phyloP scores from a whole-genome alignment of 345 rosid species.

The Chamaenerion angustifolium region DNA sequence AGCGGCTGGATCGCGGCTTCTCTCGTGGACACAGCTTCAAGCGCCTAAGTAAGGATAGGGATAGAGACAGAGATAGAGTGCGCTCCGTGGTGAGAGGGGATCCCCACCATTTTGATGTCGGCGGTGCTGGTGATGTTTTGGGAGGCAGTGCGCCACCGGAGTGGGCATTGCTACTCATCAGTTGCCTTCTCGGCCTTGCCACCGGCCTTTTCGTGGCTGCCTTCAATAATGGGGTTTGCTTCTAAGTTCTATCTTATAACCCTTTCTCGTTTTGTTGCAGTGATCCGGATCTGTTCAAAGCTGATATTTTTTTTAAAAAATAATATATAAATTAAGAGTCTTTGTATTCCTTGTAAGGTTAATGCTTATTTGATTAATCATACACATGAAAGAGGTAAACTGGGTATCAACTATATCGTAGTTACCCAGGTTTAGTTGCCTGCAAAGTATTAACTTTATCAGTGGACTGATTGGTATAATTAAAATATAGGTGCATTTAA shows the following conservation, averaged over 20 bases:
- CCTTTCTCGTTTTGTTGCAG: not conserved
- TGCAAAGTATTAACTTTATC: too few species aligned
- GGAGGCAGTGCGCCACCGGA: slow-evolving; percentile 86
- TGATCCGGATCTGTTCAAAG: slow-evolving; percentile 4
- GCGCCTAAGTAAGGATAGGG: slow-evolving; percentile 23
- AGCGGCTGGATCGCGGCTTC: slow-evolving; percentile 48
- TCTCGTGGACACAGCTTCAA: slow-evolving; percentile 42
- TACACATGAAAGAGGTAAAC: too few species aligned
- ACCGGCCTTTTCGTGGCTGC: slow-evolving; percentile 90
- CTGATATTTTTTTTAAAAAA: too few species aligned
- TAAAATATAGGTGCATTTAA: slow-evolving; percentile 50
- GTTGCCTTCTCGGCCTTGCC: slow-evolving; percentile 85
- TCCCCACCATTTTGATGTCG: slow-evolving; percentile 9
- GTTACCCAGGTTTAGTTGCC: too few species aligned
- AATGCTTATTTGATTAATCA: too few species aligned
- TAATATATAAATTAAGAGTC: too few species aligned
- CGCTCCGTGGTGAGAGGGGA: slow-evolving; percentile 7
- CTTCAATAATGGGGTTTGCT: slow-evolving; percentile 67
- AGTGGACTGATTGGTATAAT: too few species aligned
- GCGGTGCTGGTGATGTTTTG: slow-evolving; percentile 29
- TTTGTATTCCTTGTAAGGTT: too few species aligned
- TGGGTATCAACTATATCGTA: too few species aligned
- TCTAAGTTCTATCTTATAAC: not conserved
- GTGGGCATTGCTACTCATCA: slow-evolving; percentile 83
- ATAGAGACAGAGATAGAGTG: slow-evolving; percentile 16